Percentiles rank a stretch among this genome's conserved stretches.
Evolutionary conservation across 176 grass and related monocot genomes (phyloP).

Genomic region (Carex myosuroides): DNA sequence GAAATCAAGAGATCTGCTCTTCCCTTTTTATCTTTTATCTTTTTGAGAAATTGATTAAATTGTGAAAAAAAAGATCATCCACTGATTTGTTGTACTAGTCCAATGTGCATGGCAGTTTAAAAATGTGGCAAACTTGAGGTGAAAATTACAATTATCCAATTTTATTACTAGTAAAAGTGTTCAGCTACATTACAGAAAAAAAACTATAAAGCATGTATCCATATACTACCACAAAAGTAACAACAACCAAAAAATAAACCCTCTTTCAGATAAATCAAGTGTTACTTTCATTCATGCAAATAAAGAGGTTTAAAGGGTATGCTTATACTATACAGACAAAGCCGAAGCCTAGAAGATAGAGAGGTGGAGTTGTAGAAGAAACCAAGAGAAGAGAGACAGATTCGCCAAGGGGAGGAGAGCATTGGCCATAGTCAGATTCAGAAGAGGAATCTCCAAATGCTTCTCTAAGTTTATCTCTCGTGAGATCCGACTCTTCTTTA

Average conservation of each 20-base stretch:
- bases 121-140: not conserved
- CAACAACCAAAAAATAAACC: not conserved
- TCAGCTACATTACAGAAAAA: not conserved
- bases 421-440: not conserved
- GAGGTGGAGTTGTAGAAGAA: not conserved
- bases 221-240: not conserved
- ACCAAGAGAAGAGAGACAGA: constrained; percentile 13
- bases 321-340: not conserved
- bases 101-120: not conserved
- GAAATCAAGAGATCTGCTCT: not conserved
- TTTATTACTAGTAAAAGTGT: not conserved
- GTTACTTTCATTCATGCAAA: not conserved
- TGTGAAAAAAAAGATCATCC: not conserved
- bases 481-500: not conserved
- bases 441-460: constrained; percentile 22
- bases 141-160: not conserved
- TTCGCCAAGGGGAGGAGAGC: constrained; percentile 3
- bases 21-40: not conserved
- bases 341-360: not conserved
- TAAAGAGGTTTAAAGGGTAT: not conserved
- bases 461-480: constrained; percentile 7
- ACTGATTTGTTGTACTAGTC: not conserved
- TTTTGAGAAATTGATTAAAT: not conserved
- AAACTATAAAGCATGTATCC: not conserved
- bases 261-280: not conserved